phyloP scores from a whole-genome alignment of 164 flowering plant species.

The Chloranthus sessilifolius region DNA sequence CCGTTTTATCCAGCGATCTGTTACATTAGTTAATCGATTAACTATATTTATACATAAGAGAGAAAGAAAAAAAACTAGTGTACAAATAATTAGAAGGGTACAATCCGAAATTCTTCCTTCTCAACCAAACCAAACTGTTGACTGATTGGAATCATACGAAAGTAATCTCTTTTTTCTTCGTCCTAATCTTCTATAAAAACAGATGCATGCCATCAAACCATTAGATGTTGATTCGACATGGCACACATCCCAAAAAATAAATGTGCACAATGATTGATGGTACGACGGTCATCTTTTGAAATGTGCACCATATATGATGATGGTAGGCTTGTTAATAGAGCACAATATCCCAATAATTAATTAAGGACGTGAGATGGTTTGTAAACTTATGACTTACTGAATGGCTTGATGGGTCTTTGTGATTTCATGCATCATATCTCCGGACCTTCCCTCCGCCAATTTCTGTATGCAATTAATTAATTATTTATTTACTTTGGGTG shows the following conservation, averaged over 20 bases:
- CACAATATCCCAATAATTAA: neutral
- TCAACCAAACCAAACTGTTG: no score
- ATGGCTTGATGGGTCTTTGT: conserved; percentile 62
- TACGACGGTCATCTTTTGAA: no score
- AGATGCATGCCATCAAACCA: no score
- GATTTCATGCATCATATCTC: conserved; percentile 55
- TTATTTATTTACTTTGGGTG: neutral
- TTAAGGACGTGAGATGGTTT: neutral
- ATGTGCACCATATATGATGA: no score
- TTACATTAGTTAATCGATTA: neutral
- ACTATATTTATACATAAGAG: neutral
- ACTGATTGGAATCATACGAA: no score
- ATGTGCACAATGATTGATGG: no score
- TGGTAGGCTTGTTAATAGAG: no score
- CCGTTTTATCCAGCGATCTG: conserved; percentile 68
- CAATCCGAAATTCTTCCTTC: neutral
- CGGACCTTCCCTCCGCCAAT: conserved; percentile 36
- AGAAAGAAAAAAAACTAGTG: neutral
- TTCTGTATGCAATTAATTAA: conserved; percentile 23
- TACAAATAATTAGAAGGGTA: no score
- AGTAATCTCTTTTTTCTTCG: no score
- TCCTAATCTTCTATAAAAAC: no score
- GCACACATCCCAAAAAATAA: no score
- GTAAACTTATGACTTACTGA: conserved; percentile 27
- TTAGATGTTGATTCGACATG: no score